Conservation (phyloP, 495 filamentous ascomycete genomes). For the Penicillium canescens region DNA sequence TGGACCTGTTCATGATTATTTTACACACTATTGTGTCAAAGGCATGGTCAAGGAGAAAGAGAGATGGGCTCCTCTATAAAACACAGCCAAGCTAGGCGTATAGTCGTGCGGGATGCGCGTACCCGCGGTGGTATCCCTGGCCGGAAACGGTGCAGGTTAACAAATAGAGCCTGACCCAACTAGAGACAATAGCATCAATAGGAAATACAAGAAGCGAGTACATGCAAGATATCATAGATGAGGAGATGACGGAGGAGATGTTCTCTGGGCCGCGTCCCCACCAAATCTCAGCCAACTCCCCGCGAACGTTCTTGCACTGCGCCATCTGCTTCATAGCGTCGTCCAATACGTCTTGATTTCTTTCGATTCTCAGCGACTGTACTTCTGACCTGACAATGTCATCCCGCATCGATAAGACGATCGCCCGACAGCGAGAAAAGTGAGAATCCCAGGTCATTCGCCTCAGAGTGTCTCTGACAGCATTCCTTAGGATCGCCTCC, state of each 20-base stretch:
- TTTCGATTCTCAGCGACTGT: too few species aligned
- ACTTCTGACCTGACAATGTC: conserved; percentile 40
- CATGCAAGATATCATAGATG: too few species aligned
- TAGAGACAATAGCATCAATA: not conserved
- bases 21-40: not conserved
- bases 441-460: conserved; percentile 29
- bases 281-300: conserved; percentile 18
- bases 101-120: not conserved
- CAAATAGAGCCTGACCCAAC: not conserved
- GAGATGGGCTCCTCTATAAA: not conserved
- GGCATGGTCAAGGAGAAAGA: not conserved
- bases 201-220: too few species aligned
- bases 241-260: conserved; percentile 8
- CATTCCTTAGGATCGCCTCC: conserved; percentile 70
- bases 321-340: not conserved
- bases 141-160: not conserved
- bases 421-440: conserved; percentile 70
- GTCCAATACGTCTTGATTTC: not conserved
- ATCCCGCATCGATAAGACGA: conserved; percentile 72
- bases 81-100: not conserved
- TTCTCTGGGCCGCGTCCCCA: conserved; percentile 19
- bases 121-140: not conserved
- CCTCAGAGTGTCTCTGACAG: not conserved
- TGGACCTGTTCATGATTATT: conserved; percentile 30
- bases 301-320: conserved; percentile 4